Evolutionary conservation across 164 flowering plant genomes (phyloP), one percentile per base, ranked within the genome.

Genomic region (Saururus chinensis): DNA sequence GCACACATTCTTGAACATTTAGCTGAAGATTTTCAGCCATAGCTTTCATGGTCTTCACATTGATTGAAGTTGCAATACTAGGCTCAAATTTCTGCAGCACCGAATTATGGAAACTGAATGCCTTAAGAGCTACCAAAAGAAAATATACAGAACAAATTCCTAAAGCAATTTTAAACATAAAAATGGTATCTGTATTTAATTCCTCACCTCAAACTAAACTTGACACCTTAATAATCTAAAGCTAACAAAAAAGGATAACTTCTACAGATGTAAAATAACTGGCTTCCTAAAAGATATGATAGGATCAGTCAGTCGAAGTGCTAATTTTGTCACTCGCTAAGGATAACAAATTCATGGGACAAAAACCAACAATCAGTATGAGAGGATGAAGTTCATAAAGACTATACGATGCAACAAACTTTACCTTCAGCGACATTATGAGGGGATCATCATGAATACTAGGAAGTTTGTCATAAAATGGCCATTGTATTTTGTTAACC

Each of bases 401-500:
- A 41, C 8, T 41, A 8, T 13, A 41, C 12, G 45, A 2, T 41
- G 40, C 40, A 57, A 19, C 22, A 4, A 45, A 60, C 25, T 54
- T 63, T 76, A 86, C 96, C 82, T 69, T 73, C 56, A 67, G 75
- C 21, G 69, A 26, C 16, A 13, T 19, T 23, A 52, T 62, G 52
- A 76, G n/a, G n/a, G n/a, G 61, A 30, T 41, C 51, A 57, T 62
- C 70, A 22, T 48, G 37, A 22, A 65, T 66, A 69, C 54, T 61
- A 26, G 22, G 53, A 67, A 86, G 81, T 60, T 73, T 76, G 54
- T 51, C 42, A 61, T 71, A 89, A 45, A 89, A 73, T 61, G 96
- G 82, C 87, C 91, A 89, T 7, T 71, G 63, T 23, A 81, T 9
- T 68, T 76, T 73, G 65, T 75, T 82, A 48, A 77, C 81, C 45